Evolutionary conservation across 345 rosid species (phyloP).

Genomic region (Brassica cretica): DNA sequence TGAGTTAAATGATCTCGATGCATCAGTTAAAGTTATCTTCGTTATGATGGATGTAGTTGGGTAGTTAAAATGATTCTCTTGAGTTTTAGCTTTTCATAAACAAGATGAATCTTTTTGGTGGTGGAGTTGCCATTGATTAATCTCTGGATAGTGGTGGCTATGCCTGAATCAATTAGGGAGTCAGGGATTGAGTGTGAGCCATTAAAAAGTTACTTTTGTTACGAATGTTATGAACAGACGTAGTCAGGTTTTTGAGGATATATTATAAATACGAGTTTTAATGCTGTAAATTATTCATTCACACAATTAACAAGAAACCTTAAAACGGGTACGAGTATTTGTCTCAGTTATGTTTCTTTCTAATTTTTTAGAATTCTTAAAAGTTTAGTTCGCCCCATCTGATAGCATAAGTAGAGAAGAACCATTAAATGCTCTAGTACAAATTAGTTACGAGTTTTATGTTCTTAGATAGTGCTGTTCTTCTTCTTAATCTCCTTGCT

Average conservation of each 20-base stretch:
- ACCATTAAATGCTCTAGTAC: not conserved
- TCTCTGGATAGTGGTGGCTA: conserved; percentile 1
- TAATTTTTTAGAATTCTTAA: no score
- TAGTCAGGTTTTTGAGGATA: not conserved
- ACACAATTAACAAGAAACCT: no score
- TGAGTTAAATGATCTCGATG: no score
- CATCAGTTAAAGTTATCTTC: no score
- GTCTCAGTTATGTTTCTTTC: not conserved
- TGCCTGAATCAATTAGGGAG: not conserved
- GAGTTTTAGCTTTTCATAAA: not conserved
- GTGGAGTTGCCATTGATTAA: not conserved
- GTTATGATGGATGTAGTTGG: no score
- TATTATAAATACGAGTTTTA: not conserved
- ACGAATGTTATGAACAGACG: not conserved
- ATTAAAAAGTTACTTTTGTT: no score
- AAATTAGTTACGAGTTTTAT: conserved; percentile 15
- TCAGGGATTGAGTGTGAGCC: not conserved
- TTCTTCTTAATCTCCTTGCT: not conserved
- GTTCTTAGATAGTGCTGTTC: not conserved
- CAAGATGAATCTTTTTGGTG: not conserved
- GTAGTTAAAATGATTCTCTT: no score
- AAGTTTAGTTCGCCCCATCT: not conserved
- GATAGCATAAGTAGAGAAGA: not conserved
- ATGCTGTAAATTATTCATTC: no score
- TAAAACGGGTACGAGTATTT: no score